These are phyloP conservation scores for Vickermania ingenoplastis DNA, from an alignment of 208 protist genomes.

Conservation along the genomic window DNA sequence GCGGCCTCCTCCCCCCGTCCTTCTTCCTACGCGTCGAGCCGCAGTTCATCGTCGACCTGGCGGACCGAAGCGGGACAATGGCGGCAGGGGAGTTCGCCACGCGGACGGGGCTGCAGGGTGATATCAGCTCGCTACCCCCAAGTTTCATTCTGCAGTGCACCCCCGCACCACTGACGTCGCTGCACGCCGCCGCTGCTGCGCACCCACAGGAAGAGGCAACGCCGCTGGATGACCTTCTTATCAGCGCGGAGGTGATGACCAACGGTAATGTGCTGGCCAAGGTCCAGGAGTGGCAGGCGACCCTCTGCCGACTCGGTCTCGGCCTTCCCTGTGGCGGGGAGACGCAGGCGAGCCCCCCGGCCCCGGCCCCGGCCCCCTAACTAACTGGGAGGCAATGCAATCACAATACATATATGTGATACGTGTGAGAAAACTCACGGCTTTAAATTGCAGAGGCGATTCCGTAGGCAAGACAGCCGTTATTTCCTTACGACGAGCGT, in stretches of 20 bases:
- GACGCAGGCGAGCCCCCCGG: background rate
- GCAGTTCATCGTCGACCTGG: background rate
- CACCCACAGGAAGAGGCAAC: too few species aligned
- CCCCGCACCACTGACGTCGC: background rate
- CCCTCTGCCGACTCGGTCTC: background rate
- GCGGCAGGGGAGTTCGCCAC: background rate
- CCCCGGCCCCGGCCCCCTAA: background rate
- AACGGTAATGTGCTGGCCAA: background rate
- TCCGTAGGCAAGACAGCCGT: too few species aligned
- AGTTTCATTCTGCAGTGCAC: background rate
- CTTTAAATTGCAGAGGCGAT: too few species aligned
- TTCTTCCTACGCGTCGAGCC: background rate
- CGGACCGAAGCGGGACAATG: background rate
- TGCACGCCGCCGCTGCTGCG: background rate
- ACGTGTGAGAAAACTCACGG: too few species aligned
- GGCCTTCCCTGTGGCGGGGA: background rate
- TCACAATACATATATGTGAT: background rate
- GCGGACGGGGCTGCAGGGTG: too few species aligned
- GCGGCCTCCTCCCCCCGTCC: constrained; percentile 24
- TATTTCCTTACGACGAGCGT: too few species aligned
- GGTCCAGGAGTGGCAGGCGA: background rate
- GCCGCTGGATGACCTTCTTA: background rate
- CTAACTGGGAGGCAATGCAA: background rate
- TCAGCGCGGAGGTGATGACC: background rate
- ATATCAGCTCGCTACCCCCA: background rate